Percentiles rank a stretch among this genome's conserved stretches.
phyloP scores from a whole-genome alignment of 768 basidiomycete genomes.

The Mycena pura region DNA sequence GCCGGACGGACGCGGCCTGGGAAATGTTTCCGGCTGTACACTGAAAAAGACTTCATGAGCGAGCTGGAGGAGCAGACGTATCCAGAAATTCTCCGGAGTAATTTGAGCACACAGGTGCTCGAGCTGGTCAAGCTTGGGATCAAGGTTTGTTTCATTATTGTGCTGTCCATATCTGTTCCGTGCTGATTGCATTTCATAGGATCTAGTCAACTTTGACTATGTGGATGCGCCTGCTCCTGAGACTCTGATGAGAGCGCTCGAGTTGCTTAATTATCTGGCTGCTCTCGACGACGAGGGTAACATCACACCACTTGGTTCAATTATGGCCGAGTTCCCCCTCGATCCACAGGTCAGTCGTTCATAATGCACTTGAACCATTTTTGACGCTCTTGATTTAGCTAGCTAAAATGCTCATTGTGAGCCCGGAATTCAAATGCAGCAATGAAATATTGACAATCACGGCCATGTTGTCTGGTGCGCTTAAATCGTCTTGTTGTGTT shows the following conservation, averaged over 20 bases:
- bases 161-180: neutral
- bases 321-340: slow-evolving; percentile 99
- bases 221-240: slow-evolving; percentile 95
- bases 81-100: slow-evolving; percentile 94
- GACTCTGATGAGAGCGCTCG: slow-evolving; percentile 95
- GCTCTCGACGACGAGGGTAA: slow-evolving; percentile 96
- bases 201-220: slow-evolving; percentile 88
- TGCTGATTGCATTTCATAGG: slow-evolving; percentile 45
- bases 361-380: neutral
- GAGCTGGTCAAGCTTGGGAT: slow-evolving; percentile 95
- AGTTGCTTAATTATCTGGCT: slow-evolving; percentile 89
- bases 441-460: slow-evolving; percentile 96
- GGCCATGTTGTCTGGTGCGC: slow-evolving; percentile 91
- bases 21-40: slow-evolving; percentile 96
- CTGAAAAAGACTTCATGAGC: slow-evolving; percentile 95
- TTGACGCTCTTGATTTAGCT: slow-evolving; percentile 51
- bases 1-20: slow-evolving; percentile 96
- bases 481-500: neutral
- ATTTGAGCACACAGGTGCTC: slow-evolving; percentile 91
- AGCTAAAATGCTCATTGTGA: slow-evolving; percentile 92
- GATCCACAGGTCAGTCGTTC: slow-evolving; percentile 80
- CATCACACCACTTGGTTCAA: slow-evolving; percentile 81
- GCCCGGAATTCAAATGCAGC: slow-evolving; percentile 94
- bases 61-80: slow-evolving; percentile 97
- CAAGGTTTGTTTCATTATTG: slow-evolving; percentile 54